Evolutionary conservation across 2,329 filamentous ascomycete genomes (phyloP), one percentile per base, ranked within the genome.

Genomic region (Hypoxylon sp.): DNA sequence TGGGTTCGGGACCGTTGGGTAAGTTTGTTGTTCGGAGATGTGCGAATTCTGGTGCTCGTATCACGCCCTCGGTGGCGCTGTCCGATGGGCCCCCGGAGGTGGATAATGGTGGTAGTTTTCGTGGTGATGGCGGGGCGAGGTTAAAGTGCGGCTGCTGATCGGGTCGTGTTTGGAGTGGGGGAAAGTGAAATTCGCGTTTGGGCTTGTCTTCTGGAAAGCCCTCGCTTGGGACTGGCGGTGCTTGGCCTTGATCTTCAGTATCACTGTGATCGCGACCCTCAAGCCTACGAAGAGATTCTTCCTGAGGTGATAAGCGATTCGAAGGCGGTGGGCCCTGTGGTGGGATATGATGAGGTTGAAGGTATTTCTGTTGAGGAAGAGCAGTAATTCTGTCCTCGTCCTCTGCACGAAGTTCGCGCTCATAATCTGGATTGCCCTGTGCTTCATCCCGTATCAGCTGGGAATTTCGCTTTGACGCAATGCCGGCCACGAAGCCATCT

Each of bases 381-480:
- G 93, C 92, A 5, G 93, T 93, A 74, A 97, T 91, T 59, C 87
- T 89, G 76, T 97, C 94, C 79, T 97, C 90, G 72, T 96, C 90
- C 78, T 97, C 94, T 28, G 87, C 88, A 32, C 93, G 89, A 3
- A 97, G 85, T 77, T 95, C 90, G 58, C 89, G 89, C 78, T 97
- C 93, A 46, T 90, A 87, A n/a, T 93, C 91, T 0, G 86, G 83
- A 69, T 97, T 91, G 17, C 92, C 93, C 67, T 89, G 88, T 0
- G 94, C 93, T 81, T 95, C 93, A 64, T 93, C 90, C 70, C 90
- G 87, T 67, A 97, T 97, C 48, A 94, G 82, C 1, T 92, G 91
- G 3, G 93, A 97, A 82, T 94, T 94, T 60, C 94, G 89, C 78
- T 97, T 96, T 57, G 91, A 91, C 3, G 93, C 94, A 61, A 97